phyloP scores from a whole-genome alignment of 352 stramenopile genomes.

The Pythium pectinolyticum region DNA sequence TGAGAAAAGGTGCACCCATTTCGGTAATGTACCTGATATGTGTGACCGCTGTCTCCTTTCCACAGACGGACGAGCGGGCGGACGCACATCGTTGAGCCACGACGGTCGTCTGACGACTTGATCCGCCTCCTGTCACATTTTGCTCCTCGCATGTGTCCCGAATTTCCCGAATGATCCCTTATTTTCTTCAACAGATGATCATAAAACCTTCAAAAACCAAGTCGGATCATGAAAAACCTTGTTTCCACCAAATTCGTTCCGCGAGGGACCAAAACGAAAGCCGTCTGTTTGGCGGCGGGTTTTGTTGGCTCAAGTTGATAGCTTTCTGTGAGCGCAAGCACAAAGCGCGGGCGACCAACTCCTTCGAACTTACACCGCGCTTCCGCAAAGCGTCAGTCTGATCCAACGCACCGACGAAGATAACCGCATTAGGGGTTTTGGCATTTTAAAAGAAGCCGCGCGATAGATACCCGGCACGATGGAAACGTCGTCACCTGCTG shows the following conservation, averaged over 20 bases:
- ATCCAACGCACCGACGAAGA: conserved; percentile 2
- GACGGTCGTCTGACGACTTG: not conserved
- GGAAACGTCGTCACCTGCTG: conserved; percentile 8
- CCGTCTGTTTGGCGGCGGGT: conserved; percentile 24
- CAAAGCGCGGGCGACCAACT: conserved; percentile 27
- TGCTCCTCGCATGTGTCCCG: not conserved
- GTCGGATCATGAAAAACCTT: conserved; percentile 21
- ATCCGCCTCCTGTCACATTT: conserved; percentile 24
- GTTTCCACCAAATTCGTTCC: conserved; percentile 6
- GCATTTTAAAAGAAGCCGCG: not conserved
- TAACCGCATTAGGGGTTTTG: not conserved
- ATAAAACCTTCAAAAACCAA: conserved; percentile 27
- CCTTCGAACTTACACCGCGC: conserved; percentile 20
- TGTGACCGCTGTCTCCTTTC: not conserved
- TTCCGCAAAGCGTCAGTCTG: conserved; percentile 22
- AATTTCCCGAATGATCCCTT: conserved; percentile 25
- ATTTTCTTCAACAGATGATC: conserved; percentile 16
- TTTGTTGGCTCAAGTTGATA: conserved; percentile 25
- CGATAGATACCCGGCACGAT: conserved; percentile 1
- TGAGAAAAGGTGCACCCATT: conserved; percentile 23
- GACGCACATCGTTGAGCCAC: conserved; percentile 12
- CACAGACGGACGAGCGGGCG: conserved; percentile 5
- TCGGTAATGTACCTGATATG: not conserved
- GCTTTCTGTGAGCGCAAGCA: conserved; percentile 14
- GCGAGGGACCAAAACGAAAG: conserved; percentile 21